Conservation (phyloP, 768 basidiomycete genomes). For the Suillus tomentosus region DNA sequence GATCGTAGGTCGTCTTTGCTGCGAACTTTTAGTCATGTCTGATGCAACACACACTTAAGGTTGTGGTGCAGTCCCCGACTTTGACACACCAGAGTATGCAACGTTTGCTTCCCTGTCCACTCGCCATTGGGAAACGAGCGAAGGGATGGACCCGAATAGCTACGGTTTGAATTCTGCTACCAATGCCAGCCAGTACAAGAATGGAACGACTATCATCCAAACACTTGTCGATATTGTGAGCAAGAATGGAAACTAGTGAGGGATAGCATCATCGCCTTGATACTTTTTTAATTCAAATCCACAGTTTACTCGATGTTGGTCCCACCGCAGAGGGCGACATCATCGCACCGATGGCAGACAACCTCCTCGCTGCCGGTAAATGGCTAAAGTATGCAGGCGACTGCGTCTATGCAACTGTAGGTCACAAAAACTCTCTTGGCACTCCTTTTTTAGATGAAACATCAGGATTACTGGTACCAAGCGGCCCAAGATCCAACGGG, state of each 20-base stretch:
- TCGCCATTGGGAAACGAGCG: slow-evolving; percentile 57
- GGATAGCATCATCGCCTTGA: background rate
- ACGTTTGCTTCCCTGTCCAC: slow-evolving; percentile 48
- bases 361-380: slow-evolving; percentile 49
- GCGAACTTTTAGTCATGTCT: background rate
- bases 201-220: slow-evolving; percentile 49
- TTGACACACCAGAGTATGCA: slow-evolving; percentile 58
- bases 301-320: slow-evolving; percentile 57
- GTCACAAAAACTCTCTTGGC: slow-evolving; percentile 16
- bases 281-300: background rate
- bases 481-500: slow-evolving; percentile 39
- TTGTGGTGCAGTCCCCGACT: slow-evolving; percentile 52
- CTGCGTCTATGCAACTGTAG: slow-evolving; percentile 55
- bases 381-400: slow-evolving; percentile 54
- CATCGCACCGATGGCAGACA: slow-evolving; percentile 47
- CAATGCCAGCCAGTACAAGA: slow-evolving; percentile 46
- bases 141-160: slow-evolving; percentile 57
- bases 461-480: slow-evolving; percentile 51
- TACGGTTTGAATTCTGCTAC: slow-evolving; percentile 52
- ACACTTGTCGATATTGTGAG: slow-evolving; percentile 58
- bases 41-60: slow-evolving; percentile 30
- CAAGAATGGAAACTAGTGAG: slow-evolving; percentile 65
- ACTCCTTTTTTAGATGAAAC: background rate
- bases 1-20: slow-evolving; percentile 33
- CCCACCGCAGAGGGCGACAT: slow-evolving; percentile 56